Evolutionary conservation across 2,329 filamentous ascomycete species (phyloP).

Genomic region (Chaetomium sp.): DNA sequence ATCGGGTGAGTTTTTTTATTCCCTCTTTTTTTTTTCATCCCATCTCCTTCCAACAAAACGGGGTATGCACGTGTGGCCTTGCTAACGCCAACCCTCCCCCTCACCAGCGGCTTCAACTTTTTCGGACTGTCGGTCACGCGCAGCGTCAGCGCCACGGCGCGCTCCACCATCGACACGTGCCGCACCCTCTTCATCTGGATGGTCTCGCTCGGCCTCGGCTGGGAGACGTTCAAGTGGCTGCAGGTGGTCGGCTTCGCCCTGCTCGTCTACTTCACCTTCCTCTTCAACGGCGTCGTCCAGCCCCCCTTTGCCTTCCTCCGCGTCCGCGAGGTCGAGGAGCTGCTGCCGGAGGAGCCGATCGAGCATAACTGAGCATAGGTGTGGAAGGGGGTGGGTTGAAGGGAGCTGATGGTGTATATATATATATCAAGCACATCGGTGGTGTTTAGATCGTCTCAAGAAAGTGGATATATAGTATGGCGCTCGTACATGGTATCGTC

Average conservation of each 20-base stretch:
- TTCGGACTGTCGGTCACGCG: constrained; percentile 94
- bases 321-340: constrained; percentile 58
- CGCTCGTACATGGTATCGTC: neutral
- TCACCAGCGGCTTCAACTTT: constrained; percentile 87
- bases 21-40: neutral
- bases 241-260: constrained; percentile 87
- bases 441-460: neutral
- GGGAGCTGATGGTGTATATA: neutral
- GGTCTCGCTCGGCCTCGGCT: constrained; percentile 86
- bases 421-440: neutral
- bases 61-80: too few relatives aligned
- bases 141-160: constrained; percentile 84
- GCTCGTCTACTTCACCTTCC: constrained; percentile 92
- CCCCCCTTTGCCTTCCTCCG: constrained; percentile 74
- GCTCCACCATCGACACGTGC: constrained; percentile 96
- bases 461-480: neutral
- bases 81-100: neutral
- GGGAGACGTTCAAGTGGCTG: constrained; percentile 97
- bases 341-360: constrained; percentile 81
- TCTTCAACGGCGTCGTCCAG: constrained; percentile 92
- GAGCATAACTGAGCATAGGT: constrained; percentile 57
- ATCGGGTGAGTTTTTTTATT: constrained; percentile 71
- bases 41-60: neutral
- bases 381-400: too few relatives aligned
- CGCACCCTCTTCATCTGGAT: constrained; percentile 98